These are phyloP conservation scores for Colletotrichum paranaense DNA, from an alignment of 2,329 filamentous ascomycete species.

Conservation along the genomic window DNA sequence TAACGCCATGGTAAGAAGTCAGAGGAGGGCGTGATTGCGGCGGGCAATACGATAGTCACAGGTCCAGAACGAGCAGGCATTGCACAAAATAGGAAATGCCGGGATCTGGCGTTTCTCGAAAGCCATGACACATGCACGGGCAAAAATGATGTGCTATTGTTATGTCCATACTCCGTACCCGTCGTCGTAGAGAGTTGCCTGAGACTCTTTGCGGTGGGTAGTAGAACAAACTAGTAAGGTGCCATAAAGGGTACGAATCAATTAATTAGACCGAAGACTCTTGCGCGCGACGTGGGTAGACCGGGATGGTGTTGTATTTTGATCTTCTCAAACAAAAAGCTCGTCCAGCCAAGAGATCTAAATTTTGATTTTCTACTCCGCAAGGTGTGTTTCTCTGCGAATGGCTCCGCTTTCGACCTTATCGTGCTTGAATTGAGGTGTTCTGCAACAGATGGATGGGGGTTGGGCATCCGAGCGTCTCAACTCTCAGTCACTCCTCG, in stretches of 20 bases:
- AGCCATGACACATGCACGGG: background rate
- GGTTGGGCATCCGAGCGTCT: slow-evolving; percentile 27
- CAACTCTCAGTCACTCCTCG: background rate
- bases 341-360: slow-evolving; percentile 25
- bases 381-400: background rate
- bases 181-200: background rate
- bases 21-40: background rate
- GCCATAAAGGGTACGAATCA: background rate
- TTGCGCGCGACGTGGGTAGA: no score
- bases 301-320: background rate
- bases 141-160: background rate
- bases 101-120: background rate
- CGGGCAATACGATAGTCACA: background rate
- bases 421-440: background rate
- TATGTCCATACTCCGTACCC: background rate
- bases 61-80: no score
- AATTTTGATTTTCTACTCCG: slow-evolving; percentile 7
- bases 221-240: background rate
- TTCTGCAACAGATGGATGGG: slow-evolving; percentile 18
- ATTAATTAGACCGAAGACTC: background rate
- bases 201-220: background rate
- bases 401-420: background rate
- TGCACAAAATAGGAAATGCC: background rate
- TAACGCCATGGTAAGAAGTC: background rate
- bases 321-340: slow-evolving; percentile 21